Base-by-base conservation (phyloP, 306 rosid genomes). In the Quillaja saponaria region DNA sequence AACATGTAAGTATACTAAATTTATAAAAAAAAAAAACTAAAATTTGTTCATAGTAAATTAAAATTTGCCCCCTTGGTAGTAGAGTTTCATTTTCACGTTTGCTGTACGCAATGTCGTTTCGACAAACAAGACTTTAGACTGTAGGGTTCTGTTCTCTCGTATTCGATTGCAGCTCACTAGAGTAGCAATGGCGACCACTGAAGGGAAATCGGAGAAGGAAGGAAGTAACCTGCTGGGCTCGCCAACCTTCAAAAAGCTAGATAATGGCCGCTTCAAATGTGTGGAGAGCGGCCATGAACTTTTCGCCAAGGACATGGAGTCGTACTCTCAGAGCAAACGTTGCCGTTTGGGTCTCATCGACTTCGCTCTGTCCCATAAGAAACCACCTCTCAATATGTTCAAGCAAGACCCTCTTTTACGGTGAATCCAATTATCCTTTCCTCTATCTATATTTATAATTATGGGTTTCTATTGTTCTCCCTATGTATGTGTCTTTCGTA, bases 301-400 rank as follows among this genome's bases (percentile, higher is more conserved):
- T 1, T 74, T 86, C n/a, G 44, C 73, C 39, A 84, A 81, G 76
- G 98, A 92, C 75, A 82, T 57, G 17, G 74, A 74, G 3, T 61
- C 76, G 37, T 92, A 92, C 78, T 86, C 96, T 8, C 61, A 37
- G 34, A 77, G 87, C 80, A 92, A 92, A 73, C 84, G 87, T 34
- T 92, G 98, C 67, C 98, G 96, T 56, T 72, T 88, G 47, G 96
- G 95, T 55, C 94, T 92, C 70, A 80, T 92, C 66, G 87, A 89
- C 44, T 84, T 69, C 9, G 86, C 89, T 13, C 39, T 92, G 62
- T 52, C 89, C 59, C 83, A 71, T 31, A 64, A 61, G 1, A 92
- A 84, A 44, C 71, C 89, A 38, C 98, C 98, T 62, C 87, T 88
- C 53, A 92, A 82, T 46, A 74, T 92, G 81, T 92, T 92, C 77